phyloP scores from a whole-genome alignment of 1,284 basidiomycete species.

The Pseudozyma thailandica region DNA sequence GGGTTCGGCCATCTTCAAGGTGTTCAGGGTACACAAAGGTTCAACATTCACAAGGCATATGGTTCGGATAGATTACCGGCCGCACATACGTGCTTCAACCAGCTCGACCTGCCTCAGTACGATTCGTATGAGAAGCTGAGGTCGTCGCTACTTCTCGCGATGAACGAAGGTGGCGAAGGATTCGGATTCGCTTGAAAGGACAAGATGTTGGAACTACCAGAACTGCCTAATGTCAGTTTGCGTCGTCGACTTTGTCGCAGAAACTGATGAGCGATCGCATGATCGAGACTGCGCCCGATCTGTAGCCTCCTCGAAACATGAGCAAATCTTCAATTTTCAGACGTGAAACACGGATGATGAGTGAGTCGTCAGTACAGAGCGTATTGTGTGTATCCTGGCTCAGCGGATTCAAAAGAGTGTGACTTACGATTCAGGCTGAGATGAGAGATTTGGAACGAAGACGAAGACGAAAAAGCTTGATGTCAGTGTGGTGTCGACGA shows the following conservation, averaged over 20 bases:
- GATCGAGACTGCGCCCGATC: conserved; percentile 39
- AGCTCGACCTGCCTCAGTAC: conserved; percentile 68
- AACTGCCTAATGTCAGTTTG: neutral
- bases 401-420: too few species aligned
- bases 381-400: neutral
- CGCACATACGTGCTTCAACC: conserved; percentile 82
- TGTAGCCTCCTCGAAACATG: conserved; percentile 44
- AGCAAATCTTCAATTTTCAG: conserved; percentile 27
- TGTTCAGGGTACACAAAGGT: conserved; percentile 91
- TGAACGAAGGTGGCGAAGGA: conserved; percentile 67
- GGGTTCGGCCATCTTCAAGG: conserved; percentile 93
- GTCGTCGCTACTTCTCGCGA: conserved; percentile 54
- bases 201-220: neutral
- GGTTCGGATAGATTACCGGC: conserved; percentile 87
- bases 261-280: conserved; percentile 39
- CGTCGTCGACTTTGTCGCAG: conserved; percentile 11
- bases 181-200: conserved; percentile 64
- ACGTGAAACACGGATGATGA: neutral
- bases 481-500: neutral
- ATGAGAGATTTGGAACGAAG: neutral
- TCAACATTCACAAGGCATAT: conserved; percentile 93
- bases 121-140: conserved; percentile 63
- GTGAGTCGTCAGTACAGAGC: too few species aligned
- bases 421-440: conserved; percentile 35
- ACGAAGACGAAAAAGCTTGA: too few species aligned